A percentile compares a stretch with the other conserved stretches of the same genome.
Conservation (phyloP, 139 green algal genomes). For the Deuterostichococcus epilithicus region DNA sequence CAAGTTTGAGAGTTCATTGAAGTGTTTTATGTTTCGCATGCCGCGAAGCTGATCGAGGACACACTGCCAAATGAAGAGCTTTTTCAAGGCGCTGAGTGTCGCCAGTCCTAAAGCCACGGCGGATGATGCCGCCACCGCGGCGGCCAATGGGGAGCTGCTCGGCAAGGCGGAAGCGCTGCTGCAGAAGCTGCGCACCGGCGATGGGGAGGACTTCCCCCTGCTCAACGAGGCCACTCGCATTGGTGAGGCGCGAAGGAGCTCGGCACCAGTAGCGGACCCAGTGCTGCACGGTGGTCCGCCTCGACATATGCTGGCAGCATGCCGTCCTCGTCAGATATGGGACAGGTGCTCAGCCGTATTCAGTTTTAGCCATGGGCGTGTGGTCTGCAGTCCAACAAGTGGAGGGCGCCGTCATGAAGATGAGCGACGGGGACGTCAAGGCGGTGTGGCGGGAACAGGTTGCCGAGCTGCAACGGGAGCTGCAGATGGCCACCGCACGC, state of each 20-base stretch:
- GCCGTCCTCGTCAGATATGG: background rate
- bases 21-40: too few species aligned
- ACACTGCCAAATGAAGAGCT: background rate
- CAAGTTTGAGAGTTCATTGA: too few species aligned
- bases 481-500: slow-evolving; percentile 14
- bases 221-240: slow-evolving; percentile 17
- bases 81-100: background rate
- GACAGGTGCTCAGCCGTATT: background rate
- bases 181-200: background rate
- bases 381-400: slow-evolving; percentile 10
- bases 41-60: too few species aligned
- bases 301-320: background rate
- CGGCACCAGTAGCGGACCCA: too few species aligned
- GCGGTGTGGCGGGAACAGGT: slow-evolving; percentile 23
- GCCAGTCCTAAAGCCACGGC: background rate
- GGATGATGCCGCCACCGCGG: background rate
- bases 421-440: background rate
- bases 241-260: background rate
- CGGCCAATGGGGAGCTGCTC: background rate
- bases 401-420: slow-evolving; percentile 1
- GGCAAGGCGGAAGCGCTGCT: background rate
- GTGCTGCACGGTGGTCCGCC: too few species aligned
- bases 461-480: slow-evolving; percentile 26
- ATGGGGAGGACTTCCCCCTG: slow-evolving; percentile 7
- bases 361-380: background rate